Evolutionary conservation across 331 rosid species (phyloP).

Genomic region (Dryas integrifolia): DNA sequence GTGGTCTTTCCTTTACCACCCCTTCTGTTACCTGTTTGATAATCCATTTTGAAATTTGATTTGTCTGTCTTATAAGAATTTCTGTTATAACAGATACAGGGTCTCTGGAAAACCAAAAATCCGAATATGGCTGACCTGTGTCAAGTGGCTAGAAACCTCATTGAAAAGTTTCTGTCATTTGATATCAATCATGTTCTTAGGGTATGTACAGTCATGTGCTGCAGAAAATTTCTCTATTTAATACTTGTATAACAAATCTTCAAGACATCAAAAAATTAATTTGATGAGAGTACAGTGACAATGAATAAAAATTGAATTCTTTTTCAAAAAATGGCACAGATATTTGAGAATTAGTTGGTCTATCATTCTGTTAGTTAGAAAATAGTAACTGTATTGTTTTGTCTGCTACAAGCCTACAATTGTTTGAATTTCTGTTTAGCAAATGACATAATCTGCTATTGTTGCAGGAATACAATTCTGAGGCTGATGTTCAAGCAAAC

Average conservation of each 20-base stretch:
- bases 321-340: not conserved
- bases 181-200: constrained; percentile 64
- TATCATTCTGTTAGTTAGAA: not conserved
- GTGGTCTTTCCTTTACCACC: not conserved
- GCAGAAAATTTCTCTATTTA: not conserved
- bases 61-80: constrained; percentile 14
- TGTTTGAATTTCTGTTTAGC: not conserved
- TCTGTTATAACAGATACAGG: constrained; percentile 53
- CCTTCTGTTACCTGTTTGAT: not conserved
- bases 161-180: constrained; percentile 56
- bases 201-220: constrained; percentile 40
- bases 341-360: not conserved
- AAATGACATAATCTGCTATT: constrained; percentile 18
- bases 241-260: not conserved
- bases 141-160: constrained; percentile 58
- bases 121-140: constrained; percentile 64
- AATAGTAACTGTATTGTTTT: not conserved
- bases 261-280: not conserved
- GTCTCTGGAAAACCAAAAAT: constrained; percentile 68
- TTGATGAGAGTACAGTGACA: not conserved
- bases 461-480: constrained; percentile 58
- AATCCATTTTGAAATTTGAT: not conserved
- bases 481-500: constrained; percentile 78
- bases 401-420: not conserved
- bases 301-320: not conserved